Conservation (phyloP, 2,329 filamentous ascomycete genomes). For the Amylocarpus encephaloides region DNA sequence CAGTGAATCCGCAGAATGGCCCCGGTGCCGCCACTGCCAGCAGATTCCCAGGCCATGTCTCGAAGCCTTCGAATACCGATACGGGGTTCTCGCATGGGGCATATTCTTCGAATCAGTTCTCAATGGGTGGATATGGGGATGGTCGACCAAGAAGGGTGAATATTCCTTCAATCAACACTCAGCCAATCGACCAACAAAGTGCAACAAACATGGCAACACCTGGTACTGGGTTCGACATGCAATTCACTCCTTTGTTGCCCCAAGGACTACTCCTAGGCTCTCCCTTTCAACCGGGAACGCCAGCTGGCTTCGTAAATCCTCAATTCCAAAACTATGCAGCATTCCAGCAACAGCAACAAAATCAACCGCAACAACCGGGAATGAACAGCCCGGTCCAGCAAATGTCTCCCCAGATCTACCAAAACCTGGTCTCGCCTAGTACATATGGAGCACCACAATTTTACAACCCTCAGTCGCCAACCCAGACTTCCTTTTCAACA, state of each 20-base stretch:
- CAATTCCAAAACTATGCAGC: conserved; percentile 82
- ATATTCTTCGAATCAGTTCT: conserved; percentile 72
- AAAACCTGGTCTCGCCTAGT: conserved; percentile 78
- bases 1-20: conserved; percentile 52
- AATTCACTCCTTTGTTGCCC: conserved; percentile 92
- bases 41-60: conserved; percentile 64
- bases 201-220: conserved; percentile 75
- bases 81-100: conserved; percentile 91
- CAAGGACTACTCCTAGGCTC: conserved; percentile 92
- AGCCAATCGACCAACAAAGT: conserved; percentile 49
- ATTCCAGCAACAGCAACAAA: conserved; percentile 61
- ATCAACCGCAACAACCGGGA: conserved; percentile 47
- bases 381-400: conserved; percentile 70
- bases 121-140: conserved; percentile 73
- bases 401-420: conserved; percentile 78
- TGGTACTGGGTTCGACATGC: conserved; percentile 91
- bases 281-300: conserved; percentile 92
- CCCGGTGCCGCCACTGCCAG: conserved; percentile 47
- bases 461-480: conserved; percentile 80
- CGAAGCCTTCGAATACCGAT: conserved; percentile 76
- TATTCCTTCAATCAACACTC: conserved; percentile 89
- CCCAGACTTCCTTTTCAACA: conserved; percentile 56
- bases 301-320: conserved; percentile 80
- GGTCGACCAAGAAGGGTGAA: conserved; percentile 78
- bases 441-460: conserved; percentile 76